Evolutionary conservation across 73 alveolate genomes (phyloP), one percentile per base, ranked within the genome.

Genomic region (Blepharisma japonicum): DNA sequence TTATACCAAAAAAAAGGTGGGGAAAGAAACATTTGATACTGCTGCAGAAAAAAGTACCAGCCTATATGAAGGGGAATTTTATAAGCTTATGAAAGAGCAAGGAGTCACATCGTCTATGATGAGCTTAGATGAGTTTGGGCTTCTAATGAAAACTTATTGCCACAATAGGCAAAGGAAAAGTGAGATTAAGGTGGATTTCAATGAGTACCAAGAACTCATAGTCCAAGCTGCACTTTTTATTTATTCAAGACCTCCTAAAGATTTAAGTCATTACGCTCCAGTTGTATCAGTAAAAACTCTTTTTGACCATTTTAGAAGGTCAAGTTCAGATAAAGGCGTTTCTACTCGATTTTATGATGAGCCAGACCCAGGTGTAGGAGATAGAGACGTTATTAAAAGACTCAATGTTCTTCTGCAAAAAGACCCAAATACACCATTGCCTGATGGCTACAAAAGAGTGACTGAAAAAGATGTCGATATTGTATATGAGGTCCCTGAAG

Each of bases 361-460:
- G 74, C 94, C 94, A 20, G 92, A 83, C 50, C 80, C 18, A 49
- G 77, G 79, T 42, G 71, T 92, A 53, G 93, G 88, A 18, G 95
- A 92, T 61, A 70, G 71, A 50, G 92, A 90, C 45, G 81, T 92
- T 18, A 45, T 92, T 6, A 83, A 61, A 47, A 84, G 91, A 80
- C 82, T 92, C n/a, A 92, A 92, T 80, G 56, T 71, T 54, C 55
- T 84, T 47, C 71, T 92, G 47, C 76, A 66, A 47, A 68, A 68
- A 49, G 83, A 92, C 70, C 96, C 96, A 7, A 79, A 55, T 14
- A 77, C 86, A 53, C 87, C 80, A 6, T 68, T 92, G 25, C 98
- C 98, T 20, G 93, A 89, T 55, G 98, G 97, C 6, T 91, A 77
- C 67, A 55, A 74, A 21, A 85, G 83, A 45, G 87, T 82, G 5